Base-by-base conservation (phyloP, 306 rosid species). In the Rosa chinensis region DNA sequence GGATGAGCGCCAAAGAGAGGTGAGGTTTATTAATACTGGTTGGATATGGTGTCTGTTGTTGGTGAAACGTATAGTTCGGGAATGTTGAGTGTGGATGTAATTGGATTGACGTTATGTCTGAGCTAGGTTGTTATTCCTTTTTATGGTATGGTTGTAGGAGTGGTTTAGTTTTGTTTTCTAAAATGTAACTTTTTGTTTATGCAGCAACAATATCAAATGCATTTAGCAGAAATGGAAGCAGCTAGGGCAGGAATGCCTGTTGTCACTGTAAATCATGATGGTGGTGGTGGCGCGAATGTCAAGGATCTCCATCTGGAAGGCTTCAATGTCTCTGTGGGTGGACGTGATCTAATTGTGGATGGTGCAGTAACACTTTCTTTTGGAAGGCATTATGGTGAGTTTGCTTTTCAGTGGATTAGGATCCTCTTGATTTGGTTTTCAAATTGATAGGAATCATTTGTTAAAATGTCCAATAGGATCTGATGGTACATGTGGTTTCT, bases 1-100 rank as follows among this genome's bases (percentile, higher is more conserved):
- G 84, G 98, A 95, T 0, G 99, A 95, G 48, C 96, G 99, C 45
- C 96, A 93, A 81, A 88, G 99, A 86, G 99, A 95, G 97, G 99
- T 94, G 45, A 63, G 48, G n/a, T 62, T 82, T 70, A 25, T 25
- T 25, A 25, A 25, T 25, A 25, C 32, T 70, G 55, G 35, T 70
- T 70, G 21, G 6, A 11, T 14, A 69, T 17, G 17, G 47, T 21
- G 47, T 32, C 2, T 68, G 20, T 70, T 37, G 8, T 68, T n/a
- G 73, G 48, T 47, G 44, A 10, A 10, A 66, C 52, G 61, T 45
- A 14, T 77, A 39, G 35, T 47, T 44, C 50, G 73, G 37, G 70
- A 73, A 25, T 71, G 43, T 32, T 76, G 76, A 45, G 45, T 58
- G 23, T 56, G 20, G 62, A 63, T 69, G 44, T 52, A 18, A n/a